Percentiles rank a stretch among this genome's conserved stretches.
phyloP scores from a whole-genome alignment of 2,329 filamentous ascomycete genomes.

The Aspergillus awamori region DNA sequence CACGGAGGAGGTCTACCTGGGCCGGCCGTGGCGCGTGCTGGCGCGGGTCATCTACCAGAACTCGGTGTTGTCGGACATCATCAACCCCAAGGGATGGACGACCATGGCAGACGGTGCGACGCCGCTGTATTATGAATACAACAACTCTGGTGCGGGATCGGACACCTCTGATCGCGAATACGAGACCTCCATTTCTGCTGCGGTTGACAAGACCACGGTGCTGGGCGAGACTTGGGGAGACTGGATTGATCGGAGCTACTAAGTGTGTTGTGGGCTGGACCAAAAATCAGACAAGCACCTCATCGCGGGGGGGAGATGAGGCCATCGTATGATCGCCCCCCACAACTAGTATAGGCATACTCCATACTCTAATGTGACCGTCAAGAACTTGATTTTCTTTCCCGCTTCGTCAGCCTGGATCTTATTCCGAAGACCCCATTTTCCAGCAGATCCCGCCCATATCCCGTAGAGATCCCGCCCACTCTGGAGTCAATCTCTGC shows the following conservation, averaged over 20 bases:
- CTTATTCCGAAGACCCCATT: background rate
- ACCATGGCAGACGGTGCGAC: slow-evolving; percentile 35
- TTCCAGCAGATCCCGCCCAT: background rate
- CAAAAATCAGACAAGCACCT: slow-evolving; percentile 19
- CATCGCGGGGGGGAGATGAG: slow-evolving; percentile 18
- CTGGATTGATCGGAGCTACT: slow-evolving; percentile 23
- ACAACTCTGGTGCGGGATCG: slow-evolving; percentile 31
- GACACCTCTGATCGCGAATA: slow-evolving; percentile 24
- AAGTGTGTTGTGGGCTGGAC: background rate
- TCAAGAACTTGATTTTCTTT: no score
- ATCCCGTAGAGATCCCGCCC: background rate
- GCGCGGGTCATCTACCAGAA: slow-evolving; percentile 41
- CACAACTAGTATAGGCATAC: no score
- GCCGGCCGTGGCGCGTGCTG: slow-evolving; percentile 38
- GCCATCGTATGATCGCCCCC: slow-evolving; percentile 11
- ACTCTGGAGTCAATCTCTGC: no score
- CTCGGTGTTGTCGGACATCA: slow-evolving; percentile 29
- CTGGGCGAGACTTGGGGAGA: slow-evolving; percentile 25
- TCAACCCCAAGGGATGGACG: slow-evolving; percentile 38
- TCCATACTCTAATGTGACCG: no score
- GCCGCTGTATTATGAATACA: slow-evolving; percentile 36
- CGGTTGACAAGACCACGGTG: slow-evolving; percentile 31
- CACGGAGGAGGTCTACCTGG: slow-evolving; percentile 33
- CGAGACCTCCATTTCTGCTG: slow-evolving; percentile 26
- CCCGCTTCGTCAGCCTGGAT: background rate